These are phyloP conservation scores for Acer yangbiense DNA, from an alignment of 345 rosid species.

Conservation along the genomic window DNA sequence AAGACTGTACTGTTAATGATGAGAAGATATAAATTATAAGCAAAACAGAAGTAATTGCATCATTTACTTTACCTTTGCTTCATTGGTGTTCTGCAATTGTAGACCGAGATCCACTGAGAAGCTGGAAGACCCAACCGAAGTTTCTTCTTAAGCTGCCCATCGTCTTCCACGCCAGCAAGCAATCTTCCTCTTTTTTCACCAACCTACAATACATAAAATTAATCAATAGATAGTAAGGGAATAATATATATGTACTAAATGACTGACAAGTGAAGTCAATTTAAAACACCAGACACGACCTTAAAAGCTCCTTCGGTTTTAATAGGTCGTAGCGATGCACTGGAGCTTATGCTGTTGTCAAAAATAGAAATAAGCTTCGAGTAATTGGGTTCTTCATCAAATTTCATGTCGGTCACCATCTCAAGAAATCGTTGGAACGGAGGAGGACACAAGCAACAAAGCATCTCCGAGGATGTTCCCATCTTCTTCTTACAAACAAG, in stretches of 20 bases:
- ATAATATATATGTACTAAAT: background rate
- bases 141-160: conserved; percentile 51
- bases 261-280: background rate
- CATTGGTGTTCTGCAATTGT: conserved; percentile 54
- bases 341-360: conserved; percentile 41
- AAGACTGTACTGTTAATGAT: background rate
- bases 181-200: conserved; percentile 54
- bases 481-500: conserved; percentile 74
- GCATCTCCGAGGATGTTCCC: conserved; percentile 56
- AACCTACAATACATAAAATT: conserved; percentile 28
- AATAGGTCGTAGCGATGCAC: conserved; percentile 43
- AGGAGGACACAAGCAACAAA: conserved; percentile 57
- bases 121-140: conserved; percentile 55
- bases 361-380: conserved; percentile 53
- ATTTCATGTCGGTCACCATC: conserved; percentile 58
- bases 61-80: conserved; percentile 48
- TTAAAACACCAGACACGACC: conserved; percentile 29
- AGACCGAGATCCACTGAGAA: conserved; percentile 59
- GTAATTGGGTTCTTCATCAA: conserved; percentile 63
- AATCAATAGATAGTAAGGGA: background rate
- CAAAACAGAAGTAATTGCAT: background rate
- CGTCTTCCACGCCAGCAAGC: conserved; percentile 47
- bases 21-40: background rate
- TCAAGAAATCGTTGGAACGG: conserved; percentile 56
- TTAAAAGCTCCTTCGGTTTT: conserved; percentile 56